Conservation (phyloP, 805 yeast species). For the Metschnikowia dekortorum region DNA sequence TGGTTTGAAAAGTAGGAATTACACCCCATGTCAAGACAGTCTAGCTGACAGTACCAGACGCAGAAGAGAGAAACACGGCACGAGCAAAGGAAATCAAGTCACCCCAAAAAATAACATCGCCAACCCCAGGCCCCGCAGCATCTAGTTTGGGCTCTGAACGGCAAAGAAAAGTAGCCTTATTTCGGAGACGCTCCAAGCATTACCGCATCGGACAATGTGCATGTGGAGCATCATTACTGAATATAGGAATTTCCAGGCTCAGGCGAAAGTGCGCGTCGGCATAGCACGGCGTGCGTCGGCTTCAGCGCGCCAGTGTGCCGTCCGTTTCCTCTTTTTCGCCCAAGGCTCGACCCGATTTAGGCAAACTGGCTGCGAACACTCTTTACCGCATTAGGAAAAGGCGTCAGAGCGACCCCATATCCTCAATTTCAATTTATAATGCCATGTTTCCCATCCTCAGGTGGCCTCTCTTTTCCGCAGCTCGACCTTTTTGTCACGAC, state of each 20-base stretch:
- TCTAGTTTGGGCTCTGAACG: background rate
- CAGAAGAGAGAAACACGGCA: too few species aligned
- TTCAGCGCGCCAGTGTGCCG: background rate
- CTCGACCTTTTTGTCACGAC: background rate
- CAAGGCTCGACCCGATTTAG: constrained; percentile 6
- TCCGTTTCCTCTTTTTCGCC: background rate
- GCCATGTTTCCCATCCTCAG: background rate
- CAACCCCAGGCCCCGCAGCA: background rate
- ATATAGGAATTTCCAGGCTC: constrained; percentile 1
- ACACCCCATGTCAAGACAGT: too few species aligned
- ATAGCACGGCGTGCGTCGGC: background rate
- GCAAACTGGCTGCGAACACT: constrained; percentile 17
- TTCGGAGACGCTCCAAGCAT: background rate
- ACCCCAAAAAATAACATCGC: background rate
- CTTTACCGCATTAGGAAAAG: constrained; percentile 14
- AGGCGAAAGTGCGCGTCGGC: background rate
- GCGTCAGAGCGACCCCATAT: background rate
- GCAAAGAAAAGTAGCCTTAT: background rate
- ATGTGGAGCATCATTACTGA: background rate
- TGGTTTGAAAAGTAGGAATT: too few species aligned
- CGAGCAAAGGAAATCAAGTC: background rate
- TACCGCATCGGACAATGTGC: background rate
- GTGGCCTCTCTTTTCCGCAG: background rate
- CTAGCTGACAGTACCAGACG: too few species aligned
- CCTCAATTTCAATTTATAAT: constrained; percentile 6